Percentiles rank a stretch among this genome's conserved stretches.
Conservation (phyloP, 352 stramenopile species). For the Phytophthora hibernalis region DNA sequence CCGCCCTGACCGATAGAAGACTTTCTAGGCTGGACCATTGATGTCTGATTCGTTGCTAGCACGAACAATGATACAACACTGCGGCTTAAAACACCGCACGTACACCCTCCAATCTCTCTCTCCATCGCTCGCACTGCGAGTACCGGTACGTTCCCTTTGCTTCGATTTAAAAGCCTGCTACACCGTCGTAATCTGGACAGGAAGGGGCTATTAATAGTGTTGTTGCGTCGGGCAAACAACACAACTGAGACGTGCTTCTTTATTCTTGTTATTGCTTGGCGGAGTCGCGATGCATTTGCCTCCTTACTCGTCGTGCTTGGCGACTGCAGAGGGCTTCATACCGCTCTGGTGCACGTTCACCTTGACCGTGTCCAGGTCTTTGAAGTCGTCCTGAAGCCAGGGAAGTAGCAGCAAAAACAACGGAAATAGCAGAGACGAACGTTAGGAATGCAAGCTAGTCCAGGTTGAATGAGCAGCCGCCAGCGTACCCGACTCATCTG, state of each 20-base stretch:
- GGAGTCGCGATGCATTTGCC: background rate
- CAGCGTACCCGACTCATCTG: slow-evolving; percentile 80
- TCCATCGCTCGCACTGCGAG: background rate
- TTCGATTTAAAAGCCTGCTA: background rate
- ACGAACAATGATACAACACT: slow-evolving; percentile 3
- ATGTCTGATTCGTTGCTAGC: background rate
- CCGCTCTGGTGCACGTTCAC: slow-evolving; percentile 85
- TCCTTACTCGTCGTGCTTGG: slow-evolving; percentile 54
- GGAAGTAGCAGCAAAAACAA: slow-evolving; percentile 1
- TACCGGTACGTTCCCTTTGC: slow-evolving; percentile 5
- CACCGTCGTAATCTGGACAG: background rate
- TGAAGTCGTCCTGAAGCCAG: slow-evolving; percentile 76
- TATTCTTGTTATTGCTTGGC: slow-evolving; percentile 1
- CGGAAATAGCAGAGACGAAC: background rate
- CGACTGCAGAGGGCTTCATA: slow-evolving; percentile 67
- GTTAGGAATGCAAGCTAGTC: background rate
- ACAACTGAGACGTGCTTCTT: background rate
- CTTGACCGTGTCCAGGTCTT: slow-evolving; percentile 79
- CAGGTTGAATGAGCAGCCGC: background rate
- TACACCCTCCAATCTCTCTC: background rate
- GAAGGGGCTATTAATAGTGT: no score
- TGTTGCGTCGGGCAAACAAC: no score
- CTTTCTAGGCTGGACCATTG: background rate
- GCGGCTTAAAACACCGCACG: background rate
- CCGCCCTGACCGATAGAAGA: background rate